phyloP scores from a whole-genome alignment of 192 early-diverging fungal species.

The Backusella mclennaniae region DNA sequence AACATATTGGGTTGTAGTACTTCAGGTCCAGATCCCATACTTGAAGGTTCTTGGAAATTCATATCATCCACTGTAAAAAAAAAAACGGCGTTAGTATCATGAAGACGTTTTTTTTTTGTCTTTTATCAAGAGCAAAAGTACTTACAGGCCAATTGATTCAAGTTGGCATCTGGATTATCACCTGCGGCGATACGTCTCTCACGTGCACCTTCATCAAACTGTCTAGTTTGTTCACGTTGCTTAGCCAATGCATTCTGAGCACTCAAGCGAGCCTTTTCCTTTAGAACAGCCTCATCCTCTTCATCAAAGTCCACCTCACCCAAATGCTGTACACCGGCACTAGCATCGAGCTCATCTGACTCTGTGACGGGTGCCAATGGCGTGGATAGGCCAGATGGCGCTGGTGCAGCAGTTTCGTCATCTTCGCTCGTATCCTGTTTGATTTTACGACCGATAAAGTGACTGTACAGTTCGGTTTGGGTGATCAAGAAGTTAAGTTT shows the following conservation, averaged over 20 bases:
- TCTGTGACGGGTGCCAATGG: not conserved
- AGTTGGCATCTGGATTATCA: conserved; percentile 32
- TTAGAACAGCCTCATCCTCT: conserved; percentile 68
- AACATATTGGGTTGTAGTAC: conserved; percentile 84
- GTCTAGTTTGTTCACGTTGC: conserved; percentile 62
- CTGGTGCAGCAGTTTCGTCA: conserved; percentile 23
- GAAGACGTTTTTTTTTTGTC: not conserved
- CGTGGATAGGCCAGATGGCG: conserved; percentile 16
- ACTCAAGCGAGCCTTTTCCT: conserved; percentile 65
- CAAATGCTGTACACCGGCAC: conserved; percentile 29
- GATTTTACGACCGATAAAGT: conserved; percentile 88
- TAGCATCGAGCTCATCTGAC: conserved; percentile 9
- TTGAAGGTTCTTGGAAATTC: conserved; percentile 81
- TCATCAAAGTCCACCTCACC: conserved; percentile 78
- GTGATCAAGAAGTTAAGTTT: conserved; percentile 93
- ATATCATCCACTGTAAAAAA: conserved; percentile 64
- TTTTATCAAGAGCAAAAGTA: not conserved
- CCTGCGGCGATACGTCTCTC: conserved; percentile 36
- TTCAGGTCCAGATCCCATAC: conserved; percentile 66
- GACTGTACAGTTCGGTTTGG: conserved; percentile 90
- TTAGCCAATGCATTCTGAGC: conserved; percentile 77
- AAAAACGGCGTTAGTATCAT: not conserved
- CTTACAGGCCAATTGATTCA: conserved; percentile 50
- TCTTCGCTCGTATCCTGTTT: conserved; percentile 35
- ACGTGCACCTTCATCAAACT: conserved; percentile 63